Conservation (phyloP, 73 alveolate species). For the Durusdinium trenchii region DNA sequence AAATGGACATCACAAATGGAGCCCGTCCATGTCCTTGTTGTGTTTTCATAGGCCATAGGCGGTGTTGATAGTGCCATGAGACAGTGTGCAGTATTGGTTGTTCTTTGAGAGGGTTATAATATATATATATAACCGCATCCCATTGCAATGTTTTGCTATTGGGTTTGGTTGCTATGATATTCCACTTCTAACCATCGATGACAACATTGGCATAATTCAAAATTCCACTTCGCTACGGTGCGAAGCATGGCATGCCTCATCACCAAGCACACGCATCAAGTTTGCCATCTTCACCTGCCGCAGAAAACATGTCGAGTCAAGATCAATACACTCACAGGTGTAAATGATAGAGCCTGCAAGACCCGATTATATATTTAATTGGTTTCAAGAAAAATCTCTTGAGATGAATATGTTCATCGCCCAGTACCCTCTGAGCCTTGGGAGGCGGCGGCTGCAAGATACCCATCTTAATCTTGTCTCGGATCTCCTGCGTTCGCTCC, state of each 20-base stretch:
- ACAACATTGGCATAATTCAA: background rate
- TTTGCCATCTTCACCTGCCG: constrained; percentile 96
- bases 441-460: constrained; percentile 97
- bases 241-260: constrained; percentile 95
- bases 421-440: constrained; percentile 75
- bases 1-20: too few relatives aligned
- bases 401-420: background rate
- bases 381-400: background rate
- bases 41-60: too few relatives aligned
- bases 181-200: background rate
- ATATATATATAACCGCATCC: too few relatives aligned
- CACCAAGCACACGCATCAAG: constrained; percentile 97
- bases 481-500: constrained; percentile 97
- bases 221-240: background rate
- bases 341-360: background rate
- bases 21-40: too few relatives aligned
- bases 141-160: background rate
- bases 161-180: background rate
- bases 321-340: background rate
- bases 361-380: background rate
- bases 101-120: too few relatives aligned
- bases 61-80: too few relatives aligned
- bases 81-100: too few relatives aligned
- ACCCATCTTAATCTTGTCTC: constrained; percentile 98
- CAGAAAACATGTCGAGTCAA: background rate